phyloP scores from a whole-genome alignment of 2,329 filamentous ascomycete species.

The Fusarium sp. region DNA sequence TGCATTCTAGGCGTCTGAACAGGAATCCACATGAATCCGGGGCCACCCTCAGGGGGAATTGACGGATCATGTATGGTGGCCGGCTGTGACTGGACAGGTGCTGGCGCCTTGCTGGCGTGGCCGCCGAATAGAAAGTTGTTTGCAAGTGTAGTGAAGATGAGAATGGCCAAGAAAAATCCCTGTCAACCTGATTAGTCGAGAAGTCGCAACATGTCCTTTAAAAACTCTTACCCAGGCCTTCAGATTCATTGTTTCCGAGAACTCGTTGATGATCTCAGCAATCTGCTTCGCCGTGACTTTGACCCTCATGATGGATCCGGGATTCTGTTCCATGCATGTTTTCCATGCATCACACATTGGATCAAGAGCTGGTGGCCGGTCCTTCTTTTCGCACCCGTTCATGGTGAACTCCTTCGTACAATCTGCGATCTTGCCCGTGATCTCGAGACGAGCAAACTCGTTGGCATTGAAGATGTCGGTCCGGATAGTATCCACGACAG shows the following conservation, averaged over 20 bases:
- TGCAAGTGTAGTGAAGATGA: conserved; percentile 60
- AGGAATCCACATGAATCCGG: conserved; percentile 62
- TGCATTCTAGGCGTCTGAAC: conserved; percentile 60
- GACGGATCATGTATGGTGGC: conserved; percentile 33
- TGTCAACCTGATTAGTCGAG: conserved; percentile 41
- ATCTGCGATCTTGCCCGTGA: conserved; percentile 76
- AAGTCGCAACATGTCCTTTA: background rate
- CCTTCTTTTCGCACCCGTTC: conserved; percentile 76
- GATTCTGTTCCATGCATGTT: conserved; percentile 87
- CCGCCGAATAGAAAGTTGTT: conserved; percentile 61
- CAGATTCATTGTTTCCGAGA: conserved; percentile 89
- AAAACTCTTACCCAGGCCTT: conserved; percentile 69
- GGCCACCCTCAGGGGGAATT: conserved; percentile 46
- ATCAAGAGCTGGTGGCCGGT: conserved; percentile 75
- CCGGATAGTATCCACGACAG: conserved; percentile 75
- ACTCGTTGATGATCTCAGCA: conserved; percentile 92
- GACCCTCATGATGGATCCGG: conserved; percentile 79
- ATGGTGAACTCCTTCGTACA: conserved; percentile 79
- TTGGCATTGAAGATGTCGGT: conserved; percentile 80
- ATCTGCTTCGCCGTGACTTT: conserved; percentile 88
- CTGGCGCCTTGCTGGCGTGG: conserved; percentile 44
- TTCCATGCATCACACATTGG: conserved; percentile 83
- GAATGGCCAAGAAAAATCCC: conserved; percentile 63
- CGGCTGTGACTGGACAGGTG: conserved; percentile 42
- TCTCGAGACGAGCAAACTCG: conserved; percentile 72